phyloP scores from a whole-genome alignment of 208 protist species.

The Leishmania aethiopica region DNA sequence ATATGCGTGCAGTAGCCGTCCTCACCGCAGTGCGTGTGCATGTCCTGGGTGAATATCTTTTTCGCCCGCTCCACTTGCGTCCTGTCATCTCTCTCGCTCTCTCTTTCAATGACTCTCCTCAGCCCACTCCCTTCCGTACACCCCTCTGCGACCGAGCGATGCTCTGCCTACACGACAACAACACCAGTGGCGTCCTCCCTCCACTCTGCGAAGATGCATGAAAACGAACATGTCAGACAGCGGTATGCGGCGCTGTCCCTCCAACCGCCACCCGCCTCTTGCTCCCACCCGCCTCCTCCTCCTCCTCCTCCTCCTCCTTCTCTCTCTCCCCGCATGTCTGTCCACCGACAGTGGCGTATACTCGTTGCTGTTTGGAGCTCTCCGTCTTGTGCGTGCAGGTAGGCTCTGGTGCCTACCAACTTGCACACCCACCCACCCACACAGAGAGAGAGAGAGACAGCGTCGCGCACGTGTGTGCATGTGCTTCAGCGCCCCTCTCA shows the following conservation, averaged over 20 bases:
- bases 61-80: background rate
- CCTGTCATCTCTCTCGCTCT: slow-evolving; percentile 1
- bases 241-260: background rate
- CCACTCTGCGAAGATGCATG: background rate
- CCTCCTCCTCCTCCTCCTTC: background rate
- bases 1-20: background rate
- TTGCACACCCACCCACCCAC: background rate
- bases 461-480: background rate
- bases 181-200: background rate
- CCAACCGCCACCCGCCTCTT: background rate
- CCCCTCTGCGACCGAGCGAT: background rate
- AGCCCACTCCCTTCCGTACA: background rate
- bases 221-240: background rate
- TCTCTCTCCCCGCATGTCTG: background rate
- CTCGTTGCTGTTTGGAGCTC: background rate
- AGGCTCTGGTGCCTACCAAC: background rate
- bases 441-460: background rate
- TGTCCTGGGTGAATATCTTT: background rate
- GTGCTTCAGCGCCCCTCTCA: background rate
- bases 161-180: background rate
- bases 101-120: background rate
- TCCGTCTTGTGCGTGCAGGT: background rate
- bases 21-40: background rate
- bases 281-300: background rate
- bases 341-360: background rate